Evolutionary conservation across 768 basidiomycete species (phyloP).

Genomic region (Suillus subalutaceus): DNA sequence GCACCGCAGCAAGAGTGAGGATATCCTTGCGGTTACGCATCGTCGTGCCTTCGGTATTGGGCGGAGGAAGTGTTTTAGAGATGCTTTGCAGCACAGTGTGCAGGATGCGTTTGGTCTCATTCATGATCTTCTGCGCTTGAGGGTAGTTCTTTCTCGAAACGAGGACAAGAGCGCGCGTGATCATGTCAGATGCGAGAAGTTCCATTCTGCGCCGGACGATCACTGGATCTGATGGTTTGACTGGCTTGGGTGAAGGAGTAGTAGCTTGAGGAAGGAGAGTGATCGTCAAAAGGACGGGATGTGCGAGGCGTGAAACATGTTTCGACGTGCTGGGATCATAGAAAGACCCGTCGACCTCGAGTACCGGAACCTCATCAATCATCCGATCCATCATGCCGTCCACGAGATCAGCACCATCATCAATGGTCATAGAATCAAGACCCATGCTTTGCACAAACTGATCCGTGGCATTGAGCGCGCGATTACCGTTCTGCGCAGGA

Average conservation of each 20-base stretch:
- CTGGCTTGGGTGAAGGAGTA: slow-evolving; percentile 35
- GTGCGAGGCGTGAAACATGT: slow-evolving; percentile 81
- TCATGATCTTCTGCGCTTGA: slow-evolving; percentile 89
- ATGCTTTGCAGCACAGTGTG: slow-evolving; percentile 88
- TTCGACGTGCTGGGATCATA: slow-evolving; percentile 87
- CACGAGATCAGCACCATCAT: slow-evolving; percentile 69
- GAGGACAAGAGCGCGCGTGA: slow-evolving; percentile 89
- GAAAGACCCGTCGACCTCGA: slow-evolving; percentile 95
- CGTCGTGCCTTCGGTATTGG: slow-evolving; percentile 47
- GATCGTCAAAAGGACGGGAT: slow-evolving; percentile 89
- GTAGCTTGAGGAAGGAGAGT: slow-evolving; percentile 71
- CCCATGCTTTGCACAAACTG: slow-evolving; percentile 88
- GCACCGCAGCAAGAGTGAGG: slow-evolving; percentile 69
- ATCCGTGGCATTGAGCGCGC: slow-evolving; percentile 78
- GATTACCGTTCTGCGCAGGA: slow-evolving; percentile 17
- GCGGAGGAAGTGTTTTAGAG: slow-evolving; percentile 69
- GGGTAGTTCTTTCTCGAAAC: slow-evolving; percentile 89
- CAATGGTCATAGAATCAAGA: slow-evolving; percentile 72
- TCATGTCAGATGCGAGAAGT: slow-evolving; percentile 95
- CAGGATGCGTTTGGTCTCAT: slow-evolving; percentile 90
- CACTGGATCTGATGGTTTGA: slow-evolving; percentile 72
- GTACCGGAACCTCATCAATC: slow-evolving; percentile 97
- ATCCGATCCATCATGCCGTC: slow-evolving; percentile 95
- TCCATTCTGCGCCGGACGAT: slow-evolving; percentile 97
- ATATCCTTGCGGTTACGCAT: slow-evolving; percentile 79